Evolutionary conservation across 2,329 filamentous ascomycete species (phyloP).

Genomic region (Verticillium klebahnii): DNA sequence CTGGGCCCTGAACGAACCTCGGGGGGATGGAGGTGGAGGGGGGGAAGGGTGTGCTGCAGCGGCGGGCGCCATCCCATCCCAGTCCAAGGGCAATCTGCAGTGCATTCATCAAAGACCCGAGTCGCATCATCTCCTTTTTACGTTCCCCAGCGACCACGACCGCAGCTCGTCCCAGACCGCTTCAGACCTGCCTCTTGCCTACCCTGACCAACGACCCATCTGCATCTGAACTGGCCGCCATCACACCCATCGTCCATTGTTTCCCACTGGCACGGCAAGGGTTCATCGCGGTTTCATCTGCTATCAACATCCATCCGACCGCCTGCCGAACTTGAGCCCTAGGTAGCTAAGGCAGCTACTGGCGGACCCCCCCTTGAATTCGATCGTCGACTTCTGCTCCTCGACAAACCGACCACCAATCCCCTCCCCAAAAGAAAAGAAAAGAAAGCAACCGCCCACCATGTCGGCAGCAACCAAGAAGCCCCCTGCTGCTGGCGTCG

Average conservation of each 20-base stretch:
- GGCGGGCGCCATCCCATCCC: background rate
- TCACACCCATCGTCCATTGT: background rate
- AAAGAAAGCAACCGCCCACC: conserved; percentile 1
- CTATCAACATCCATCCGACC: background rate
- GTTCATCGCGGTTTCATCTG: background rate
- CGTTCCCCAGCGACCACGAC: background rate
- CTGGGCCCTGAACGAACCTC: background rate
- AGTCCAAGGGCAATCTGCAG: background rate
- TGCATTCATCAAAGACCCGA: background rate
- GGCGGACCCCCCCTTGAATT: background rate
- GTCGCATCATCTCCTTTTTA: background rate
- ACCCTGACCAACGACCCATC: background rate
- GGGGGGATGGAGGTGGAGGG: background rate
- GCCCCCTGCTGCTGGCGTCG: conserved; percentile 44
- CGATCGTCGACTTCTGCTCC: background rate
- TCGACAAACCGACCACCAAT: background rate
- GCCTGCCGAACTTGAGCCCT: background rate
- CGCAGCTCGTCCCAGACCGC: background rate
- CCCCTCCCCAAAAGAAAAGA: background rate
- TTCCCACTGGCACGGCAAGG: background rate
- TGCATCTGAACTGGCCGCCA: background rate
- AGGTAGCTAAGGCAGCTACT: background rate
- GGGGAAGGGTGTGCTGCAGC: background rate
- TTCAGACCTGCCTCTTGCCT: background rate
- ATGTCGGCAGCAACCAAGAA: conserved; percentile 51